Percentiles rank a stretch among this genome's conserved stretches.
Evolutionary conservation across 768 basidiomycete genomes (phyloP).

Genomic region (Cyclocybe cylindracea): DNA sequence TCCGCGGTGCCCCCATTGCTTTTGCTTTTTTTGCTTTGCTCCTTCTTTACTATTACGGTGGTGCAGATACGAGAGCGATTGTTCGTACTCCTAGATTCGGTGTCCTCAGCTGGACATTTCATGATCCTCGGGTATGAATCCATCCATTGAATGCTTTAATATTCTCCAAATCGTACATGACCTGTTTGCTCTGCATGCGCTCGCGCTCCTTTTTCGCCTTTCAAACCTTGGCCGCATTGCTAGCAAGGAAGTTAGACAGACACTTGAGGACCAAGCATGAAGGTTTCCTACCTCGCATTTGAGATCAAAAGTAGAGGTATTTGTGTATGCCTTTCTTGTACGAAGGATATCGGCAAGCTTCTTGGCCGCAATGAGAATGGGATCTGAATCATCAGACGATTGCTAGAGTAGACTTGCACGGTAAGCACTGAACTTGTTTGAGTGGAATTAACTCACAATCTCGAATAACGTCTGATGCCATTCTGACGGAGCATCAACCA

Average conservation of each 20-base stretch:
- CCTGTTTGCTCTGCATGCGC: slow-evolving; percentile 87
- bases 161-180: slow-evolving; percentile 84
- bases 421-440: neutral
- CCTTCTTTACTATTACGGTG: neutral
- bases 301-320: slow-evolving; percentile 88
- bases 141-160: slow-evolving; percentile 30
- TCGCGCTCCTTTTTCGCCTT: slow-evolving; percentile 92
- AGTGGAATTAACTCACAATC: slow-evolving; percentile 39
- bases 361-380: slow-evolving; percentile 62
- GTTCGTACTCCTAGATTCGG: no score
- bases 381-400: slow-evolving; percentile 44
- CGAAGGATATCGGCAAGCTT: slow-evolving; percentile 74
- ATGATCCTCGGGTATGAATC: neutral
- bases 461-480: slow-evolving; percentile 92
- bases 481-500: slow-evolving; percentile 70
- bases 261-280: neutral
- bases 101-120: no score
- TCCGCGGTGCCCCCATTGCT: slow-evolving; percentile 31
- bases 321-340: slow-evolving; percentile 82
- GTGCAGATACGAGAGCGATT: neutral
- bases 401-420: slow-evolving; percentile 18
- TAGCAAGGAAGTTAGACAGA: slow-evolving; percentile 25
- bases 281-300: slow-evolving; percentile 72
- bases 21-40: slow-evolving; percentile 6
- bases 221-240: slow-evolving; percentile 83